phyloP scores from a whole-genome alignment of 2,329 filamentous ascomycete species.

The Conoideocrella luteorostrata region DNA sequence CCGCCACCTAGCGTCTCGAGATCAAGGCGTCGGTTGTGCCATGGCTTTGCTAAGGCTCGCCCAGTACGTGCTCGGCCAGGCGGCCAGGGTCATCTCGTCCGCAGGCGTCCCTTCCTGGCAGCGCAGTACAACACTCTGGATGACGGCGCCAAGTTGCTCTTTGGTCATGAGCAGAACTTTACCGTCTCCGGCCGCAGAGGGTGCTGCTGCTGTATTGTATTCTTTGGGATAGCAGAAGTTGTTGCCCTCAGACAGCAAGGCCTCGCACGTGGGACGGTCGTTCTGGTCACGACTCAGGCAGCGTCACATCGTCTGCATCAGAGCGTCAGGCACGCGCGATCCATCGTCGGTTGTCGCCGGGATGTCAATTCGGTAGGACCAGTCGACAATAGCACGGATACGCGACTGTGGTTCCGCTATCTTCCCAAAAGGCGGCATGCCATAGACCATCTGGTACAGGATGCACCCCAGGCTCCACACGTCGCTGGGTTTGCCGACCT shows the following conservation, averaged over 20 bases:
- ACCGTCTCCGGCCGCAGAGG: too few species aligned
- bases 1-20: too few species aligned
- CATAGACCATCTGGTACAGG: conserved; percentile 96
- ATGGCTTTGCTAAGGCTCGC: conserved; percentile 49
- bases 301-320: conserved; percentile 56
- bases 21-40: too few species aligned
- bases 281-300: conserved; percentile 58
- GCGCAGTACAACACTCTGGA: conserved; percentile 55
- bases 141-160: conserved; percentile 54
- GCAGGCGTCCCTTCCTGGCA: conserved; percentile 53
- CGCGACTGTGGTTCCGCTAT: conserved; percentile 81
- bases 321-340: conserved; percentile 49
- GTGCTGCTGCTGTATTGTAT: too few species aligned
- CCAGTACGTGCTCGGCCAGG: conserved; percentile 59
- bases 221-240: conserved; percentile 59
- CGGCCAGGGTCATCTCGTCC: conserved; percentile 46
- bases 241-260: conserved; percentile 53
- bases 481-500: conserved; percentile 90
- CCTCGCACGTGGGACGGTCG: conserved; percentile 56
- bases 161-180: conserved; percentile 54
- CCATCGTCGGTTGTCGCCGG: conserved; percentile 63
- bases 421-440: conserved; percentile 90
- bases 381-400: conserved; percentile 81
- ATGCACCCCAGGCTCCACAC: conserved; percentile 98
- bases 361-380: conserved; percentile 66